Evolutionary conservation across 352 stramenopile genomes (phyloP), one percentile per base, ranked within the genome.

Genomic region (Hyaloperonospora arabidopsidis): DNA sequence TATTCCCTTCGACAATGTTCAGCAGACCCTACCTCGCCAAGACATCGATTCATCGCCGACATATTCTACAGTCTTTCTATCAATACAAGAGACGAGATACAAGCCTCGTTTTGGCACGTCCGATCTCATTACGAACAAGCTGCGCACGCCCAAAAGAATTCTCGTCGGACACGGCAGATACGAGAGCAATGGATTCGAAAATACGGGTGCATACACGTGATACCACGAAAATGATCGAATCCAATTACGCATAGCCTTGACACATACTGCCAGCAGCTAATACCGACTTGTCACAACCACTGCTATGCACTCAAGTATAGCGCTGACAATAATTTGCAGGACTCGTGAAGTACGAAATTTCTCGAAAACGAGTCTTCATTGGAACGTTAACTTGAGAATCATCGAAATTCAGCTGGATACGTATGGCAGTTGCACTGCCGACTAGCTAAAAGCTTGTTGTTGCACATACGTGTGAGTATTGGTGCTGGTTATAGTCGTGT

Each of bases 101-200:
- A 88, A 85, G 2, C 79, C 77, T 12, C 74, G 70, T 4, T 72
- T 78, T 8, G 83, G 79, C 2, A 93, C 49, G 38, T 87, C 75
- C 2, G 59, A 69, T 18, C 80, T 71, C 11, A 74, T 47, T 2
- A 75, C 79, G 57, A 82, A 89, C 17, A 67, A 65, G 19, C 76
- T 87, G 54, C 95, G 85, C 1, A 95, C 63, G 21, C 87, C 87
- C 1, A 95, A 80, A 28, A 96, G 68, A 61, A 95, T 95, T 10
- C 84, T 84, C 36, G 86, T 94, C n/a, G 87, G 87, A 19, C 85
- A 95, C 55, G 95, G 83, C 25, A 96, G 71, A 41, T 95, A 93
- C 22, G 86, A 91, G 3, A 95, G 70, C 41, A 96, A 62, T 34
- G 78, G 61, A 59, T 90, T 84, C 4, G 87, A 84, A 2, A 96